Percentiles rank a stretch among this genome's conserved stretches.
These are phyloP conservation scores for Akanthomyces dipterigenus DNA, from an alignment of 2,329 filamentous ascomycete genomes.

Conservation along the genomic window DNA sequence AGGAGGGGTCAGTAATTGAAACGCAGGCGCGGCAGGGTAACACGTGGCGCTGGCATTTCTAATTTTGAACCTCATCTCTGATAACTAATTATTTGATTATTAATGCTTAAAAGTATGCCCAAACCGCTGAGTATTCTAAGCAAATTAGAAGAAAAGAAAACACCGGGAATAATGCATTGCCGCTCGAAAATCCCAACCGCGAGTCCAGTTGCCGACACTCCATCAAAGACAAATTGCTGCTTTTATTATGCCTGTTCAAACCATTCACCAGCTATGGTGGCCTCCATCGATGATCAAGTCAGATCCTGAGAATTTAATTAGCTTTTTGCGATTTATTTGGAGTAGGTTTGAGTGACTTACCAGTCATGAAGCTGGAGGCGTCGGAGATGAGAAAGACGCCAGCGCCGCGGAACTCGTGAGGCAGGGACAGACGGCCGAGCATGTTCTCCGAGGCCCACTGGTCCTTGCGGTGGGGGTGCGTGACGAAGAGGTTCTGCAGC, in stretches of 20 bases:
- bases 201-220: conserved; percentile 2
- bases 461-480: conserved; percentile 59
- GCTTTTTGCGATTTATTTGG: neutral
- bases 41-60: no score
- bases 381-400: conserved; percentile 69
- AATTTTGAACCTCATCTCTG: no score
- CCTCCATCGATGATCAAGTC: conserved; percentile 67
- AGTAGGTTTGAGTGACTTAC: conserved; percentile 22
- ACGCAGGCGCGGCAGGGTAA: no score
- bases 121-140: no score
- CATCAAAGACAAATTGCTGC: neutral
- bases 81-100: no score
- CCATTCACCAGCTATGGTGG: conserved; percentile 51
- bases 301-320: conserved; percentile 23
- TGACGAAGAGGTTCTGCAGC: conserved; percentile 72
- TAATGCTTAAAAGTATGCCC: no score
- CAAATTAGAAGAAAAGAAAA: neutral
- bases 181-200: neutral
- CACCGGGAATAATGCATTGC: neutral
- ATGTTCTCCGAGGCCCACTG: conserved; percentile 83
- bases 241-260: neutral
- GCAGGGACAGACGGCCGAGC: conserved; percentile 62
- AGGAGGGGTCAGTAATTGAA: no score
- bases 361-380: conserved; percentile 68
- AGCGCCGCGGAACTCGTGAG: conserved; percentile 64